Base-by-base conservation (phyloP, 495 filamentous ascomycete genomes). In the Penicillium turbatum region DNA sequence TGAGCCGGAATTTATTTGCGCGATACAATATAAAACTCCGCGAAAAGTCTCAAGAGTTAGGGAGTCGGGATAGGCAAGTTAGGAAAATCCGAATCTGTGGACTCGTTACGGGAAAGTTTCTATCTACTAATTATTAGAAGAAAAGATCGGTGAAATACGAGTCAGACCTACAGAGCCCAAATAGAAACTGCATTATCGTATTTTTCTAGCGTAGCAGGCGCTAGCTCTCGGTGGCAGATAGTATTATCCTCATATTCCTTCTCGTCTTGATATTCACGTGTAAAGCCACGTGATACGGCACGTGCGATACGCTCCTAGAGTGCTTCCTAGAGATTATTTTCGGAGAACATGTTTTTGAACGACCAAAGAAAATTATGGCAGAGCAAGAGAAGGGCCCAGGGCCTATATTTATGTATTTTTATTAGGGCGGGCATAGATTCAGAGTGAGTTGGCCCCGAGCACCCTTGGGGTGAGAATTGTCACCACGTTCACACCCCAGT, bases 221-320 rank as follows among this genome's bases (percentile, higher is more conserved):
- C 59, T 13, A 63, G 54, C 24, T 47, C 10, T 26, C 17, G 42
- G 27, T 59, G 40, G 41, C 17, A 52, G 1, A 58, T 56, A 38
- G 44, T 43, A 48, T 65, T 65, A 2, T 36, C 51, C 34, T 46
- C 30, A 5, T 45, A n/a, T 57, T 65, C 56, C 24, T 37, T 43
- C 40, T 57, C 9, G 12, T 57, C 27, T 41, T 65, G 37, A 30
- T 60, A 65, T 2, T 62, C 43, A 16, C 17, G 36, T 9, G 54
- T 65, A 11, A 65, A 65, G 5, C 59, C 53, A 60, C 53, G 56
- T 57, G 53, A 65, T 37, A 19, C 39, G 1, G 59, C 56, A 47
- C 48, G 53, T 56, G 56, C 36, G 15, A 31, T 51, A 17, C 39
- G 49, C 49, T 62, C 48, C 10, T 65, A 15, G 13, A 57, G 40